A percentile compares a stretch with the other conserved stretches of the same genome.
phyloP scores from a whole-genome alignment of 768 basidiomycete species.

The Trametes punicea region DNA sequence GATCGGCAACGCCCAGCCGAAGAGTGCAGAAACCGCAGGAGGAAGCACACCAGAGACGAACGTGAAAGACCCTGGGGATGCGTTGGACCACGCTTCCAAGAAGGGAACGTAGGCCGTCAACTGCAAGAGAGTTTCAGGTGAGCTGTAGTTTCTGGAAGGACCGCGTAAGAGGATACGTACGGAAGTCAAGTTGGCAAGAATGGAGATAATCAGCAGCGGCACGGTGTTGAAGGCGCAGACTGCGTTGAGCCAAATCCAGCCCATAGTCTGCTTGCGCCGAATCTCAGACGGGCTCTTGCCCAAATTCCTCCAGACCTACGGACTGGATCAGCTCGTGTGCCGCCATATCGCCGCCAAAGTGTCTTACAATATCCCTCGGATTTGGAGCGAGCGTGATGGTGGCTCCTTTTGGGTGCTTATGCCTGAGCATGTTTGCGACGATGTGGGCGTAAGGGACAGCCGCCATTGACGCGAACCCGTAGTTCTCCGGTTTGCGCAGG shows the following conservation, averaged over 20 bases:
- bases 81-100: conserved; percentile 64
- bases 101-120: conserved; percentile 70
- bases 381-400: conserved; percentile 76
- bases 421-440: conserved; percentile 66
- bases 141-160: neutral
- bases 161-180: conserved; percentile 38
- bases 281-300: conserved; percentile 66
- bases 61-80: conserved; percentile 68
- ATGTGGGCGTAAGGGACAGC: conserved; percentile 85
- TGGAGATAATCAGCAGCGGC: conserved; percentile 85
- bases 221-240: conserved; percentile 96
- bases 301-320: conserved; percentile 88
- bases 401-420: conserved; percentile 73
- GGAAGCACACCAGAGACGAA: conserved; percentile 92
- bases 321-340: conserved; percentile 1
- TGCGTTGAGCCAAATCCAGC: conserved; percentile 71
- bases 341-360: neutral
- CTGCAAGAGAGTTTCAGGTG: conserved; percentile 35
- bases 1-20: conserved; percentile 88
- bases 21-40: conserved; percentile 81
- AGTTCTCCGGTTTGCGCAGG: conserved; percentile 77
- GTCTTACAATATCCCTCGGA: conserved; percentile 79
- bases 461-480: conserved; percentile 90
- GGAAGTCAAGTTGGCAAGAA: conserved; percentile 85
- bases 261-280: conserved; percentile 62